A percentile compares a stretch with the other conserved stretches of the same genome.
Evolutionary conservation across 2,329 filamentous ascomycete species (phyloP).

Genomic region (Botrytis squamosa): DNA sequence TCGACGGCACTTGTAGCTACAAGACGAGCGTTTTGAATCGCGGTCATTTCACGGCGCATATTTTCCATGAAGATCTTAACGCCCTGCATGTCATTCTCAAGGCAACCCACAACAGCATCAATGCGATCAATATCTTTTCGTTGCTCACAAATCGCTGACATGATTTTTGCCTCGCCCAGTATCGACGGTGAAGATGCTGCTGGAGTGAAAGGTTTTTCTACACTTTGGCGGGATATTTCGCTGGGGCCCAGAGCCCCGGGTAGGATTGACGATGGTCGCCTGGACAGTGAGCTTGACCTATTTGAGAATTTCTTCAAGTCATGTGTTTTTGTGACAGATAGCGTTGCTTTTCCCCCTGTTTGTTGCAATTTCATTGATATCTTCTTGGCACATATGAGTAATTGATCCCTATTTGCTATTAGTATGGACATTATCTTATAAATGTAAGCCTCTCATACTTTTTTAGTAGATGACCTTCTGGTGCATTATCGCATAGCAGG

Average conservation of each 20-base stretch:
- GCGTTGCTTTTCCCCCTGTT: constrained; percentile 29
- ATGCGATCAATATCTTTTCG: constrained; percentile 38
- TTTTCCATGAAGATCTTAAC: constrained; percentile 38
- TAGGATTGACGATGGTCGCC: constrained; percentile 5
- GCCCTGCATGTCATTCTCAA: constrained; percentile 35
- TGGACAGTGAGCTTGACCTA: constrained; percentile 2
- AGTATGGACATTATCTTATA: background rate
- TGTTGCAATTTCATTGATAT: constrained; percentile 32
- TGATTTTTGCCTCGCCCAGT: background rate
- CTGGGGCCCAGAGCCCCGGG: background rate
- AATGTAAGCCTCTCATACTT: constrained; percentile 27
- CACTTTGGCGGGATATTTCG: background rate
- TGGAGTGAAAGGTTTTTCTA: background rate
- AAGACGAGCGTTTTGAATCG: background rate
- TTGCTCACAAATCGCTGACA: constrained; percentile 23
- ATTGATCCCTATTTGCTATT: constrained; percentile 32
- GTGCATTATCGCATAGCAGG: constrained; percentile 36
- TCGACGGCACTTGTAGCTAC: background rate
- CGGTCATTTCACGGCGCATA: constrained; percentile 31
- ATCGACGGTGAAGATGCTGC: background rate
- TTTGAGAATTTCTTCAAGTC: constrained; percentile 25
- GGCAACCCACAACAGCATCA: constrained; percentile 29
- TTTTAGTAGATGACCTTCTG: constrained; percentile 35
- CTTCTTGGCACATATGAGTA: constrained; percentile 33
- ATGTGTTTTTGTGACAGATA: constrained; percentile 29